Conservation (phyloP, 345 rosid genomes). For the Dimocarpus longan region DNA sequence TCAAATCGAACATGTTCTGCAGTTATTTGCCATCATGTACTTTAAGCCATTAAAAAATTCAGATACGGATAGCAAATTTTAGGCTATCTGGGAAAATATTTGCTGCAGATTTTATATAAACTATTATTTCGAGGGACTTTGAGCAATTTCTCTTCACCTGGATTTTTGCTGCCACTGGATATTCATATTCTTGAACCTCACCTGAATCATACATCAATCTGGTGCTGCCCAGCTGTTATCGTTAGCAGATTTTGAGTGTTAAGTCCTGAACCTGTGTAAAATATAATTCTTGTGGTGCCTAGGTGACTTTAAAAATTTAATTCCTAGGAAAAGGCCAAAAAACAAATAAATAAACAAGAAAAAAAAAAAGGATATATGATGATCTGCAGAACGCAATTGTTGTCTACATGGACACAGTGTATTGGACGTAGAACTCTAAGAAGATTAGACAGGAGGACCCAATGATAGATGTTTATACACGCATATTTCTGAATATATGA, state of each 20-base stretch:
- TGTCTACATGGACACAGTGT: no score
- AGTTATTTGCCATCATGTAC: no score
- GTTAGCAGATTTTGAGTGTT: background rate
- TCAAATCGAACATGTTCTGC: background rate
- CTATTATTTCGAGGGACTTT: background rate
- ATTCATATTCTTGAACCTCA: background rate
- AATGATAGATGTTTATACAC: background rate
- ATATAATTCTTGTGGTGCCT: background rate
- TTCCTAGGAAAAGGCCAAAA: background rate
- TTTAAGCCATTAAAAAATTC: no score
- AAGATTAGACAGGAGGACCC: no score
- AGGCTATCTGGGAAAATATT: background rate
- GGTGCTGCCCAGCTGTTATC: background rate
- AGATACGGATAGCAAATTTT: background rate
- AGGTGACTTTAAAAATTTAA: background rate
- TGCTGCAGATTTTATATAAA: no score
- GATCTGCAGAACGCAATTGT: no score
- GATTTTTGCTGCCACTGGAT: background rate
- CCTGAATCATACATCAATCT: no score
- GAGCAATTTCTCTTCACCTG: background rate
- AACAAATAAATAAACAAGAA: background rate
- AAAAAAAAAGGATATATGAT: no score
- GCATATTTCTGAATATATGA: background rate
- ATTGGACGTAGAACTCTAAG: no score
- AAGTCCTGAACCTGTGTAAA: background rate